Base-by-base conservation (phyloP, 257 asterid species). In the Solanum pimpinellifolium region DNA sequence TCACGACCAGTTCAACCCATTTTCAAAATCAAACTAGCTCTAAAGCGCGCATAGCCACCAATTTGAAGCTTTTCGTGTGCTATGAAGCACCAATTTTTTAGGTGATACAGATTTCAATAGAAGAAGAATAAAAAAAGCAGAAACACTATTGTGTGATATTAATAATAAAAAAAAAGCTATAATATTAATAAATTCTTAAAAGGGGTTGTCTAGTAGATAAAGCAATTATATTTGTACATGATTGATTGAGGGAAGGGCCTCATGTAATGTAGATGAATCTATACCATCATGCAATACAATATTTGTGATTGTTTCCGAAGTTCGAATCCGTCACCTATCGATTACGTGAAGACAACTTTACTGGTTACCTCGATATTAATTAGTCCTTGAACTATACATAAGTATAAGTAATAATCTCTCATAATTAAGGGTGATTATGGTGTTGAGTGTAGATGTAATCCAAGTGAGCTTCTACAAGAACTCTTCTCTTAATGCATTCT, bases 401-500 rank as follows among this genome's bases (percentile, higher is more conserved):
- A 23, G 11, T 9, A 0, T 11, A n/a, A 66, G 11, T 68, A 29
- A 27, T 29, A 69, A 46, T 12, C 8, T 16, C 49, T 89, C 87
- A 8, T 47, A 21, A 39, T 21, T 76, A 89, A 92, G 44, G 92
- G 29, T 80, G 98, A 37, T 93, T 88, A 25, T 90, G 94, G 33
- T 89, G 90, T 89, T 95, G 98, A 82, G 98, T 95, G 90, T 95
- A 95, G 83, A 95, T 95, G 91, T 95, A 95, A 74, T 95, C 98
- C 87, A 95, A 75, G 83, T 95, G 98, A 89, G 92, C 94, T 78
- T 94, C 98, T 31, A 89, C 93, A 82, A 92, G 37, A 86, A 83
- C 66, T 91, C 98, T 94, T 87, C 96, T 94, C 89, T 88, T 90
- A 6, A 92, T 86, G 91, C 98, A 93, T 84, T 93, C 96, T 62